Evolutionary conservation across 2,329 filamentous ascomycete species (phyloP).

Genomic region (Dryadomyces quercivorus): DNA sequence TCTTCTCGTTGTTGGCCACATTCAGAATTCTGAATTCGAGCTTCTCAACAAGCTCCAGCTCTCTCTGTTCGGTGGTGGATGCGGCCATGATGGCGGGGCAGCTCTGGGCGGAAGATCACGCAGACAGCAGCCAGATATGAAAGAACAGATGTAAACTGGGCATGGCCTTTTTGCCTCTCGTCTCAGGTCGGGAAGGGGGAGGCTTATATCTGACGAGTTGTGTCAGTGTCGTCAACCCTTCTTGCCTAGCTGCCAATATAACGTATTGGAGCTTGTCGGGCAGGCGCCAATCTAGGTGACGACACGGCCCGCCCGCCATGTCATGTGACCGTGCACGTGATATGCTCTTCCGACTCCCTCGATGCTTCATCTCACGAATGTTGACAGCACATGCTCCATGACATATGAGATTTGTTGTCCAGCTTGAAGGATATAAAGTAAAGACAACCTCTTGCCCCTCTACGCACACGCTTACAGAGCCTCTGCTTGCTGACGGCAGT

Average conservation of each 20-base stretch:
- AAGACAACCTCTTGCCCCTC: too few relatives aligned
- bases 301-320: background rate
- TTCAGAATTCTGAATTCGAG: conserved; percentile 72
- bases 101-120: background rate
- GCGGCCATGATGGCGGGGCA: background rate
- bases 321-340: background rate
- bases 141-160: too few relatives aligned
- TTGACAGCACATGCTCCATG: background rate
- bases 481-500: too few relatives aligned
- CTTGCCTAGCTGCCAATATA: too few relatives aligned
- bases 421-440: too few relatives aligned
- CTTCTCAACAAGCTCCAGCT: conserved; percentile 72
- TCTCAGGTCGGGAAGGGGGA: background rate
- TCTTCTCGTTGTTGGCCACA: conserved; percentile 71
- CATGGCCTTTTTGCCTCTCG: too few relatives aligned
- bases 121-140: too few relatives aligned
- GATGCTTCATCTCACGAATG: background rate
- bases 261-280: background rate
- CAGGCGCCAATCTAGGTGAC: background rate
- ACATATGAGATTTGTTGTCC: too few relatives aligned
- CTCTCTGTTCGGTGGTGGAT: conserved; percentile 43
- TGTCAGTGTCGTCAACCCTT: background rate
- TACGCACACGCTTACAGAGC: too few relatives aligned
- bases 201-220: background rate
- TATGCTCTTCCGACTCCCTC: background rate